Evolutionary conservation across 2,329 filamentous ascomycete genomes (phyloP), one percentile per base, ranked within the genome.

Genomic region (Diaporthe vaccinii): DNA sequence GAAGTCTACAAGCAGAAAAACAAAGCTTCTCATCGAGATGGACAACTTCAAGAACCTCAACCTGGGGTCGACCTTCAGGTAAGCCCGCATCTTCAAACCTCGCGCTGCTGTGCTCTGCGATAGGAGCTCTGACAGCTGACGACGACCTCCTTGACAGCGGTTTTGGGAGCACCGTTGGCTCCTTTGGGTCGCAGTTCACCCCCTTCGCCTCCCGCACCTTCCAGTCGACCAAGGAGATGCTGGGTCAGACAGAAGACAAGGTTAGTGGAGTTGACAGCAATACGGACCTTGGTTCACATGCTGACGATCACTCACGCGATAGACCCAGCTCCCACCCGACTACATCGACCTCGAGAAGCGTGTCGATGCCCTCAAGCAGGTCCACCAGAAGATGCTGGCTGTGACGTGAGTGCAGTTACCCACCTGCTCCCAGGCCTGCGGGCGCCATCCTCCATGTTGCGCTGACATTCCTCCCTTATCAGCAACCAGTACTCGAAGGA

Each of bases 331-430:
- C 58, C 97, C 97, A 61, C 93, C 96, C 80, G 97, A 98, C 86
- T 99, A 99, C 86, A 94, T 98, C 83, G 96, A 98, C 86, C 93
- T 99, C 77, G 97, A 99, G 91, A 98, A 98, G 91, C 93, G 96
- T 79, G 95, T 98, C 82, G 97, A 99, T 91, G 97, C 97, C 76
- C 89, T 99, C 83, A 98, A 98, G 89, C 92, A 94, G 83, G 97
- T 98, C 76, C 97, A 99, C 86, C 95, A 98, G 87, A 98, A 98
- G 89, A 94, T 99, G 89, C 92, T 99, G 78, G 92, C 95, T 80
- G 97, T 98, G 83, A 99, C 97, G 94, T 98, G 88, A 86, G 94
- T 91, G 73, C 75, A 57, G 76, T 65, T 14, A 34, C 9, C 22
- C 36, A 12, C n/a, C 17, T 31, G 14, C n/a, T n/a, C 17, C 25